These are phyloP conservation scores for Pestalotiopsis sp. DNA, from an alignment of 2,329 filamentous ascomycete genomes.

Conservation along the genomic window DNA sequence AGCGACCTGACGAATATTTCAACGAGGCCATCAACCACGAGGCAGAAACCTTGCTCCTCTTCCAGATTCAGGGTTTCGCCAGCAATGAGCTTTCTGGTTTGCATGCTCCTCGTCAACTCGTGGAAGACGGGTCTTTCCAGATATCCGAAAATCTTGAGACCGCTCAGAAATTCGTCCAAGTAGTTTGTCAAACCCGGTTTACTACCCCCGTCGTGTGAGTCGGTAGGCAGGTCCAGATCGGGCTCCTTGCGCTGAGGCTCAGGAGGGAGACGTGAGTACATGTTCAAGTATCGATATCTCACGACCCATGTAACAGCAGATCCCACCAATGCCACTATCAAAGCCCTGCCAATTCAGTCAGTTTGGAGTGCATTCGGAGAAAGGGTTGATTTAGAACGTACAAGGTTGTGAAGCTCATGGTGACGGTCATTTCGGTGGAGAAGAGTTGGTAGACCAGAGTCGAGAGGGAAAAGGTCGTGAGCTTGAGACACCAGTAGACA, in stretches of 20 bases:
- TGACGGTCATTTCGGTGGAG: conserved; percentile 82
- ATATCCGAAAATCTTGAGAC: conserved; percentile 99
- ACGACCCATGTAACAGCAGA: conserved; percentile 94
- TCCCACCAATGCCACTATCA: conserved; percentile 76
- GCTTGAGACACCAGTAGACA: conserved; percentile 80
- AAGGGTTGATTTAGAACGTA: conserved; percentile 46
- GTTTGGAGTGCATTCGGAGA: neutral
- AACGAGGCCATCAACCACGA: conserved; percentile 94
- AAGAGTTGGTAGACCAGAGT: conserved; percentile 73
- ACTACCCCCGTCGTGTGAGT: conserved; percentile 84
- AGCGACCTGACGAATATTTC: conserved; percentile 98
- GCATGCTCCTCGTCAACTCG: conserved; percentile 96
- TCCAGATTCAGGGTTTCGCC: conserved; percentile 94
- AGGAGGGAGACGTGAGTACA: conserved; percentile 91
- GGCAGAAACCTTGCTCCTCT: conserved; percentile 96
- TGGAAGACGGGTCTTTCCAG: conserved; percentile 96
- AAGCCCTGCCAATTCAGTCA: conserved; percentile 52
- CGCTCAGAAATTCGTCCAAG: conserved; percentile 94
- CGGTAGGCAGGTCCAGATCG: conserved; percentile 91
- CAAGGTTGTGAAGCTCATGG: conserved; percentile 97
- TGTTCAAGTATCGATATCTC: conserved; percentile 92
- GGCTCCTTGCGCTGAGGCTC: conserved; percentile 96
- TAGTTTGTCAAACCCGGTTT: conserved; percentile 96
- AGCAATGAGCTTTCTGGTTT: conserved; percentile 93
- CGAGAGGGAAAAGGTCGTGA: conserved; percentile 86